Evolutionary conservation across 306 rosid genomes (phyloP).

Genomic region (Gastrolobium bilobum): DNA sequence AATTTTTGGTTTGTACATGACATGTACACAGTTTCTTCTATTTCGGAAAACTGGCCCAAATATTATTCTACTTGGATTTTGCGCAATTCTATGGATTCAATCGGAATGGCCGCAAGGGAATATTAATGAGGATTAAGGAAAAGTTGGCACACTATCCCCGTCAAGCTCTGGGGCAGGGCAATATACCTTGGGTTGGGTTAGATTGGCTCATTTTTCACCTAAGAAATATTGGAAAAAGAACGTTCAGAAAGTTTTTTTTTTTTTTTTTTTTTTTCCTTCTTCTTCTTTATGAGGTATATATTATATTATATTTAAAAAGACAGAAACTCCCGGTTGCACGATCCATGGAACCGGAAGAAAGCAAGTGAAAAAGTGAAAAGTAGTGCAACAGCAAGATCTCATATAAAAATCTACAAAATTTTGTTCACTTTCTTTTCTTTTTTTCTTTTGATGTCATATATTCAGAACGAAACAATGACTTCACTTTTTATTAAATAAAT

Average conservation of each 20-base stretch:
- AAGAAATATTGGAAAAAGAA: neutral
- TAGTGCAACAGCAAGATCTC: conserved; percentile 4
- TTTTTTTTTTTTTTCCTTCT: neutral
- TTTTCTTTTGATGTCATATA: neutral
- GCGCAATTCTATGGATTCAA: neutral
- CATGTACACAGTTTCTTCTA: neutral
- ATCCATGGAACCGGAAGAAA: neutral
- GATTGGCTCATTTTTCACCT: neutral
- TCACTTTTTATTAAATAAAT: neutral
- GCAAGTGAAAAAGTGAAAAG: neutral
- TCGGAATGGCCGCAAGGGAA: neutral
- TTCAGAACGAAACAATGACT: conserved; percentile 8
- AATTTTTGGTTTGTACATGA: neutral
- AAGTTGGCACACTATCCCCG: neutral
- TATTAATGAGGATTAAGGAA: neutral
- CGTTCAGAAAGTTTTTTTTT: neutral
- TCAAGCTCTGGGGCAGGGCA: neutral
- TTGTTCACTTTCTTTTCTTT: neutral
- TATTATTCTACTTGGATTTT: neutral
- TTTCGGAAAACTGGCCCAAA: neutral
- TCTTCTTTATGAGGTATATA: neutral
- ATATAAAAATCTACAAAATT: neutral
- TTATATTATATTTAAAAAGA: neutral
- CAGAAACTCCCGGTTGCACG: neutral
- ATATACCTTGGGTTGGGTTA: neutral